phyloP scores from a whole-genome alignment of 371 early-diverging fungal genomes.

The Sporodiniella umbellata region DNA sequence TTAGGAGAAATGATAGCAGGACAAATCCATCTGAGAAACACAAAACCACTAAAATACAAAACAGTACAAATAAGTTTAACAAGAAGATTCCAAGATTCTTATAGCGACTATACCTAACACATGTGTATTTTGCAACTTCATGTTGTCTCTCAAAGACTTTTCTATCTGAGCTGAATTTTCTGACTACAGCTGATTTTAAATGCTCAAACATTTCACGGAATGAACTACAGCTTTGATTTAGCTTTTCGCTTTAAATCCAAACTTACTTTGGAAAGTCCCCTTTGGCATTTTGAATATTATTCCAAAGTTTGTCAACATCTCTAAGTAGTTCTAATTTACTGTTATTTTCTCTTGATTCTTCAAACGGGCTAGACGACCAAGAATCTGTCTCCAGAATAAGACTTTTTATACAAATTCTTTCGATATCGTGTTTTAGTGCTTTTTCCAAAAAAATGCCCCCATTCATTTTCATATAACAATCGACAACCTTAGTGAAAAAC shows the following conservation, averaged over 20 bases:
- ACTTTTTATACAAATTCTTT: slow-evolving; percentile 51
- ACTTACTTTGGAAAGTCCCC: slow-evolving; percentile 29
- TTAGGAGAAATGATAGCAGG: slow-evolving; percentile 85
- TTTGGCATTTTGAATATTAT: slow-evolving; percentile 19
- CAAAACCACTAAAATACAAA: slow-evolving; percentile 59
- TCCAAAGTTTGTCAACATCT: slow-evolving; percentile 17
- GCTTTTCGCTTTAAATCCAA: neutral
- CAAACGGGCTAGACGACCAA: slow-evolving; percentile 15
- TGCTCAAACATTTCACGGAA: slow-evolving; percentile 52
- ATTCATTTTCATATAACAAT: slow-evolving; percentile 78
- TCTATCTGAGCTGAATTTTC: slow-evolving; percentile 26
- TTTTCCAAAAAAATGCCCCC: slow-evolving; percentile 71
- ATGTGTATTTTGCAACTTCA: slow-evolving; percentile 44
- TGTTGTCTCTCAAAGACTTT: slow-evolving; percentile 17
- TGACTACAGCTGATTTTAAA: slow-evolving; percentile 39
- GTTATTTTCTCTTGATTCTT: slow-evolving; percentile 10
- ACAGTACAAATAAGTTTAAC: neutral
- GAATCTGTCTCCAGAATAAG: slow-evolving; percentile 39
- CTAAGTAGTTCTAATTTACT: slow-evolving; percentile 14
- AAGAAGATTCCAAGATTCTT: no score
- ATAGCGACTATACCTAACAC: slow-evolving; percentile 26
- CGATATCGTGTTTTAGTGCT: slow-evolving; percentile 64
- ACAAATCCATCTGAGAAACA: slow-evolving; percentile 81
- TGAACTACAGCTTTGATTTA: slow-evolving; percentile 17
- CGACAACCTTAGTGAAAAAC: slow-evolving; percentile 74